A percentile compares a stretch with the other conserved stretches of the same genome.
phyloP scores from a whole-genome alignment of 106 monocot genomes.

The Phalaenopsis equestris region DNA sequence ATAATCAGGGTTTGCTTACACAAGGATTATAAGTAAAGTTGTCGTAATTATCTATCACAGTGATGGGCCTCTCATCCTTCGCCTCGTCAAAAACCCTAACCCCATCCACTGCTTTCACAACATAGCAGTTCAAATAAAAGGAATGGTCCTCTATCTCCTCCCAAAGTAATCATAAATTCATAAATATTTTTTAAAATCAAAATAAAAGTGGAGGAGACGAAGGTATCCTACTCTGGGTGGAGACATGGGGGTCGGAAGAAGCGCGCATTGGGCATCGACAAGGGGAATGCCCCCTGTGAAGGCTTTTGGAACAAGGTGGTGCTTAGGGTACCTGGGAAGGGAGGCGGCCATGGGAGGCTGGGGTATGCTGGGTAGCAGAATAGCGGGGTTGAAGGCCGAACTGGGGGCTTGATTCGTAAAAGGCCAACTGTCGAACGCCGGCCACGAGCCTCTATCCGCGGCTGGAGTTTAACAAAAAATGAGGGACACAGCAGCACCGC shows the following conservation, averaged over 20 bases:
- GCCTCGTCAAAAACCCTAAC: conserved; percentile 14
- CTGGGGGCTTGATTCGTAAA: too few species aligned
- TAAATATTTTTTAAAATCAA: background rate
- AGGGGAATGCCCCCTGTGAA: background rate
- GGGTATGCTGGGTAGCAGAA: background rate
- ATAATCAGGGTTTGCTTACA: conserved; percentile 4
- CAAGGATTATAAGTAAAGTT: conserved; percentile 92
- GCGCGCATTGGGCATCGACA: background rate
- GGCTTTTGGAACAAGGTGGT: background rate
- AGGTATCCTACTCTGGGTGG: background rate
- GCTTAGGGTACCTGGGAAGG: background rate
- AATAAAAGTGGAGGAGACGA: background rate
- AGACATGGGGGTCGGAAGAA: background rate
- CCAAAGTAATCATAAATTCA: background rate
- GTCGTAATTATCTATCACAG: conserved; percentile 87
- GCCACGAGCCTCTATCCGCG: too few species aligned
- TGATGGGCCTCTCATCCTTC: conserved; percentile 43
- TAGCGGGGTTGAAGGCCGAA: too few species aligned
- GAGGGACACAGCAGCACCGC: too few species aligned
- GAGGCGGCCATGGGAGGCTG: background rate
- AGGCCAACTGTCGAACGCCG: too few species aligned
- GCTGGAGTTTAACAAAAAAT: too few species aligned
- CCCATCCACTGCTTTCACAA: conserved; percentile 11
- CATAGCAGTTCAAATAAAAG: background rate
- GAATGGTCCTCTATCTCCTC: background rate